phyloP scores from a whole-genome alignment of 768 basidiomycete genomes.

The Mycena rebaudengoi region DNA sequence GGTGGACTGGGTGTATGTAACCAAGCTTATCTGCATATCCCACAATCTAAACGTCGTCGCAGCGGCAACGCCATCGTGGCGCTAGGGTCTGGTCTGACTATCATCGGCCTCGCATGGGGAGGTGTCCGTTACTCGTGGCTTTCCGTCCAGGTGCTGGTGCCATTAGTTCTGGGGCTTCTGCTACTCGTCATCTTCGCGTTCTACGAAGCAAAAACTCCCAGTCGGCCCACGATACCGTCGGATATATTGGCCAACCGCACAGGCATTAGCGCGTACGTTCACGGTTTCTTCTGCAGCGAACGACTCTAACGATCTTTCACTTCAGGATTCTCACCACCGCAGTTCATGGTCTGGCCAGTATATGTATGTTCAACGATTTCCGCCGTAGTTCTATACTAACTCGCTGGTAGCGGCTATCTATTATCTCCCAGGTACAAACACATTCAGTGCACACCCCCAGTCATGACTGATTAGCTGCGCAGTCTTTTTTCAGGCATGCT shows the following conservation, averaged over 20 bases:
- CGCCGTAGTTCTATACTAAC: neutral
- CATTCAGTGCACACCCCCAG: neutral
- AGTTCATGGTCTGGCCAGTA: conserved; percentile 29
- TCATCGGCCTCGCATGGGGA: conserved; percentile 53
- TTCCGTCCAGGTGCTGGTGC: conserved; percentile 45
- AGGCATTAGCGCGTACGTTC: conserved; percentile 44
- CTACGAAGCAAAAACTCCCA: conserved; percentile 36
- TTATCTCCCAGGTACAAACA: conserved; percentile 44
- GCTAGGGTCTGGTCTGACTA: conserved; percentile 37
- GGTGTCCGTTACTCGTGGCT: conserved; percentile 47
- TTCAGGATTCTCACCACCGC: conserved; percentile 41
- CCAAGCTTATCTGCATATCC: neutral
- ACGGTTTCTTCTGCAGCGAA: neutral
- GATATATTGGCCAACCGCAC: conserved; percentile 47
- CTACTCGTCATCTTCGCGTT: conserved; percentile 39
- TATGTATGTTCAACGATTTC: conserved; percentile 23
- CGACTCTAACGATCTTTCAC: neutral
- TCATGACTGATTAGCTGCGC: neutral
- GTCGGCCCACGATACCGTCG: conserved; percentile 35
- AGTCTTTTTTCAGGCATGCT: conserved; percentile 56
- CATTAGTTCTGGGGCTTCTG: conserved; percentile 48
- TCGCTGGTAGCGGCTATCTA: conserved; percentile 25
- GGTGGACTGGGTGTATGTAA: conserved; percentile 48
- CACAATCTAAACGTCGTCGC: neutral
- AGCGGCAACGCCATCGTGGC: conserved; percentile 46